Percentiles rank a stretch among this genome's conserved stretches.
These are phyloP conservation scores for Kwoniella sp. DNA, from an alignment of 768 basidiomycete genomes.

Conservation along the genomic window DNA sequence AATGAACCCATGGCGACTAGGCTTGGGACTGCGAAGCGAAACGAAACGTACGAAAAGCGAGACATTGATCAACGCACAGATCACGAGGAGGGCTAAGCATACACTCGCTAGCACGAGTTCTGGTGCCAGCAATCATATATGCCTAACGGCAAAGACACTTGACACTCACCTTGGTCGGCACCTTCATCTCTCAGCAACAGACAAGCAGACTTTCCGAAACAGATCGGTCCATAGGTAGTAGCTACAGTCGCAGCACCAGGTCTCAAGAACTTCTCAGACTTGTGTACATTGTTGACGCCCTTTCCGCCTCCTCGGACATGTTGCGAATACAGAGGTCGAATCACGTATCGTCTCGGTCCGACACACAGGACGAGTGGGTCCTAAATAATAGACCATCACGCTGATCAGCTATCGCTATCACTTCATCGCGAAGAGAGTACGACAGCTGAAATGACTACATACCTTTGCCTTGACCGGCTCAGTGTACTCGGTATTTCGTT, in stretches of 20 bases:
- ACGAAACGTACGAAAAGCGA: too few species aligned
- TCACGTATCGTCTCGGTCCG: conserved; percentile 78
- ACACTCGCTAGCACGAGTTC: too few species aligned
- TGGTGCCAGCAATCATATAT: too few species aligned
- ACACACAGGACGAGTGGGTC: conserved; percentile 86
- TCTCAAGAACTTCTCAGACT: conserved; percentile 85
- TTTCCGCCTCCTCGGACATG: conserved; percentile 82
- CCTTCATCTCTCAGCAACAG: conserved; percentile 71
- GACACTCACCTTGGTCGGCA: conserved; percentile 71
- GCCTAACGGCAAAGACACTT: conserved; percentile 25
- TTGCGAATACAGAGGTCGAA: conserved; percentile 89
- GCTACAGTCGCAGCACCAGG: conserved; percentile 74
- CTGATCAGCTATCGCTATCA: neutral
- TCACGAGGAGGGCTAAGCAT: too few species aligned
- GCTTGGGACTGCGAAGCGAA: conserved; percentile 53
- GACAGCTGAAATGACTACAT: conserved; percentile 11
- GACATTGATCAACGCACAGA: too few species aligned
- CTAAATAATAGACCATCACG: conserved; percentile 42
- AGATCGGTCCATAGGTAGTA: conserved; percentile 83
- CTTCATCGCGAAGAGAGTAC: neutral
- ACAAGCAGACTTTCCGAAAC: conserved; percentile 82
- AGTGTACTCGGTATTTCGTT: conserved; percentile 91
- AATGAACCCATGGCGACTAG: conserved; percentile 89
- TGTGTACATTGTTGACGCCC: conserved; percentile 95
- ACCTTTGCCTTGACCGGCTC: conserved; percentile 91